A percentile compares a stretch with the other conserved stretches of the same genome.
phyloP scores from a whole-genome alignment of 2,329 filamentous ascomycete species.

The Monilinia aucupariae region DNA sequence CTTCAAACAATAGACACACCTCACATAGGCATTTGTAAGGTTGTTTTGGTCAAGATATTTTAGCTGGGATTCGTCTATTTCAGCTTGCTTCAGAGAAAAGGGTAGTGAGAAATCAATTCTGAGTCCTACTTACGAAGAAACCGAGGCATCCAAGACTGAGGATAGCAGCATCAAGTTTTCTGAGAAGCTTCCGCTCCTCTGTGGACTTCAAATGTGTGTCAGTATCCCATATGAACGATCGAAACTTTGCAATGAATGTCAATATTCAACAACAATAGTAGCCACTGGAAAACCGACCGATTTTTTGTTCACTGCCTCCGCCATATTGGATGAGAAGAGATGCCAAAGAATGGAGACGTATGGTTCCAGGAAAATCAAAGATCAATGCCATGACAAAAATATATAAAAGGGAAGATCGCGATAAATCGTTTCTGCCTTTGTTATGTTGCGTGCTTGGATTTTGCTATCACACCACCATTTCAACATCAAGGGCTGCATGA shows the following conservation, averaged over 20 bases:
- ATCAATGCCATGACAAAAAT: neutral
- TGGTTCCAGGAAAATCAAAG: neutral
- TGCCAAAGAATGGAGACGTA: too few relatives aligned
- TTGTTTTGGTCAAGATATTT: too few relatives aligned
- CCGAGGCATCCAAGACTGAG: neutral
- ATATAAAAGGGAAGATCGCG: neutral
- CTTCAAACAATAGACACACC: too few relatives aligned
- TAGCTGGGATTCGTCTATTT: too few relatives aligned
- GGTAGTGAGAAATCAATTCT: too few relatives aligned
- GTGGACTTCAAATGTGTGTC: neutral
- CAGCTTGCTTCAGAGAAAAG: too few relatives aligned
- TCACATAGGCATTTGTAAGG: too few relatives aligned
- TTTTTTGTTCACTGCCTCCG: neutral
- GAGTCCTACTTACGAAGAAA: neutral
- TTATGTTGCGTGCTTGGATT: neutral
- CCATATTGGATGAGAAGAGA: neutral
- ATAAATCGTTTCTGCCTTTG: neutral
- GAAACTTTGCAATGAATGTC: neutral
- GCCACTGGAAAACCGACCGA: neutral
- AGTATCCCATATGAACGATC: neutral
- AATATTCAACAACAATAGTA: neutral
- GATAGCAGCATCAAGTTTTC: neutral
- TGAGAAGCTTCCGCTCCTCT: neutral
- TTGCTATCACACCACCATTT: slow-evolving; percentile 1
- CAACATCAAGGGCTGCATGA: neutral